These are phyloP conservation scores for Hondaea fermentalgiana DNA, from an alignment of 108 stramenopile species.

Conservation along the genomic window DNA sequence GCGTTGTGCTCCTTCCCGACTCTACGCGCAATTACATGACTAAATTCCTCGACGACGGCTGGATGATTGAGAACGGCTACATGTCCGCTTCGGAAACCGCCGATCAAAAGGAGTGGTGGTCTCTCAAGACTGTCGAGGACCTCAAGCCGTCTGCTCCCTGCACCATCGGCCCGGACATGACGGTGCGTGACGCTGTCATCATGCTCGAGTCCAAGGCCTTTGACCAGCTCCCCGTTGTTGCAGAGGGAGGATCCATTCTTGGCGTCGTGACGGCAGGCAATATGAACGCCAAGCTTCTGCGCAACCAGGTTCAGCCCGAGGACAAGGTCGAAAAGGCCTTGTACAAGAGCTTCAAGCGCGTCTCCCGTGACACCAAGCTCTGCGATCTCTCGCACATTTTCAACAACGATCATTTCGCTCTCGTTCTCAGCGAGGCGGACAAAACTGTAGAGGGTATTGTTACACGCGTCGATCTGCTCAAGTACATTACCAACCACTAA, in stretches of 20 bases:
- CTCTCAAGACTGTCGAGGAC: conserved; percentile 64
- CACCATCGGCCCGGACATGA: conserved; percentile 68
- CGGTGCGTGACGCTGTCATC: conserved; percentile 72
- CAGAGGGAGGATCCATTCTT: conserved; percentile 58
- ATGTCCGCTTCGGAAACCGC: conserved; percentile 23
- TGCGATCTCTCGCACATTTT: conserved; percentile 67
- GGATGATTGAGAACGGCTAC: conserved; percentile 83
- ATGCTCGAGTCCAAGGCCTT: conserved; percentile 73
- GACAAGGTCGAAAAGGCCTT: conserved; percentile 67
- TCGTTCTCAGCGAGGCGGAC: conserved; percentile 56
- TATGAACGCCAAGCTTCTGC: conserved; percentile 61
- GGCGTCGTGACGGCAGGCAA: conserved; percentile 89
- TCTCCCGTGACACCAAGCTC: conserved; percentile 61
- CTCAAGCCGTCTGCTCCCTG: conserved; percentile 69
- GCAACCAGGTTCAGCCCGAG: conserved; percentile 59
- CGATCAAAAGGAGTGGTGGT: conserved; percentile 55
- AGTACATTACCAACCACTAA: conserved; percentile 27
- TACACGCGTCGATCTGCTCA: conserved; percentile 45
- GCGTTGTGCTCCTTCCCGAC: conserved; percentile 73
- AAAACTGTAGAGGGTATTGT: conserved; percentile 36
- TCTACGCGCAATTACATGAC: conserved; percentile 90
- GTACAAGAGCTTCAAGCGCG: conserved; percentile 74
- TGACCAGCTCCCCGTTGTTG: conserved; percentile 84
- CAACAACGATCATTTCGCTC: conserved; percentile 78
- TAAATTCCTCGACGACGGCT: conserved; percentile 77